Evolutionary conservation across 495 filamentous ascomycete species (phyloP).

Genomic region (Annulohypoxylon stygium): DNA sequence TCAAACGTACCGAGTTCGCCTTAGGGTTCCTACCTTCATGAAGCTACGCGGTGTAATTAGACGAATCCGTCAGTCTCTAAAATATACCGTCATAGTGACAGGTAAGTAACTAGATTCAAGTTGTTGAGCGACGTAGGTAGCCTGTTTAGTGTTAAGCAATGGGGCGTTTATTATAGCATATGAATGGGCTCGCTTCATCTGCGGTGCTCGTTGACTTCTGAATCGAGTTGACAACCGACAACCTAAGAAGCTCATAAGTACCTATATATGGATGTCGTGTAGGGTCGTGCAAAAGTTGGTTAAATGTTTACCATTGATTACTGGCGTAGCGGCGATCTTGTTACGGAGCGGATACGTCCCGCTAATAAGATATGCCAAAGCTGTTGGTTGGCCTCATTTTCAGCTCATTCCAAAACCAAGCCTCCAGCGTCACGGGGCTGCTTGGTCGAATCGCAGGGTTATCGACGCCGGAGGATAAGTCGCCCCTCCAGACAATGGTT

Average conservation of each 20-base stretch:
- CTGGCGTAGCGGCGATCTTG: conserved; percentile 20
- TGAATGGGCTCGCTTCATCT: conserved; percentile 4
- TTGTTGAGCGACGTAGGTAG: neutral
- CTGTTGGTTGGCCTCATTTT: conserved; percentile 40
- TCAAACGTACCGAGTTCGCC: neutral
- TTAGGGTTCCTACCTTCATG: neutral
- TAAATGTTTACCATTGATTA: conserved; percentile 19
- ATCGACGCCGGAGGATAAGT: neutral
- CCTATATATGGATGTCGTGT: conserved; percentile 18
- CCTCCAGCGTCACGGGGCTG: neutral
- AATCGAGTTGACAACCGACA: conserved; percentile 11
- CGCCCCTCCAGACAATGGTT: neutral
- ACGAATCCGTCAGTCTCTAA: neutral
- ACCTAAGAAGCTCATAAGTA: neutral
- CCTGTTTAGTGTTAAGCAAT: neutral
- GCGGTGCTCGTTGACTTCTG: neutral
- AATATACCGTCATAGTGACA: neutral
- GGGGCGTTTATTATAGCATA: neutral
- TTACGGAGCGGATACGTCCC: conserved; percentile 12
- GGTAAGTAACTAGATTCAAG: neutral
- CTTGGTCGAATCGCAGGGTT: conserved; percentile 14
- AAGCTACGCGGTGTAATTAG: conserved; percentile 1
- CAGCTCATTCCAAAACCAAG: conserved; percentile 26
- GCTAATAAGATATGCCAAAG: conserved; percentile 10
- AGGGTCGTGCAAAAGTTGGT: conserved; percentile 27